A percentile compares a stretch with the other conserved stretches of the same genome.
Conservation (phyloP, 2,329 filamentous ascomycete genomes). For the Colletotrichum brevisporum region DNA sequence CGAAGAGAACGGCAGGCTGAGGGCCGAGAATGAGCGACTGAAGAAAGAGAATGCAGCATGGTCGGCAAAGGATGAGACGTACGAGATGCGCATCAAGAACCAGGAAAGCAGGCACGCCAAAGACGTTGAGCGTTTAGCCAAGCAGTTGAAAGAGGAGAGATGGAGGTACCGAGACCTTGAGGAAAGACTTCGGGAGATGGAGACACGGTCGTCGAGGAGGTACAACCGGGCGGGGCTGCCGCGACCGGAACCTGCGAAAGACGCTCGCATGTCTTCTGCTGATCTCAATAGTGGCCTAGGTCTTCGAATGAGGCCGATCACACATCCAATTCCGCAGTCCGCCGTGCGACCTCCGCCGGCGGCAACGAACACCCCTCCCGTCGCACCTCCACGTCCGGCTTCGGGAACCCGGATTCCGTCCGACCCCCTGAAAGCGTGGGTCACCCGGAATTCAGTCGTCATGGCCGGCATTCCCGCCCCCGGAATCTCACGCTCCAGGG, state of each 20-base stretch:
- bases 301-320: conserved; percentile 3
- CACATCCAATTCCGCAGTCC: conserved; percentile 5
- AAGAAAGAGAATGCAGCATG: conserved; percentile 52
- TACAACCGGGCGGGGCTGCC: conserved; percentile 4
- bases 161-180: conserved; percentile 49
- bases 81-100: conserved; percentile 54
- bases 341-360: conserved; percentile 2
- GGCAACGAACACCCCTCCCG: background rate
- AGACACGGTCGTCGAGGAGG: conserved; percentile 33
- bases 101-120: conserved; percentile 53
- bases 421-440: conserved; percentile 19
- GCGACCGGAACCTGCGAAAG: conserved; percentile 38
- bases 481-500: conserved; percentile 40
- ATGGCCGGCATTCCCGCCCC: conserved; percentile 39
- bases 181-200: conserved; percentile 44
- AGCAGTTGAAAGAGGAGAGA: conserved; percentile 54
- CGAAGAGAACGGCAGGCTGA: conserved; percentile 44
- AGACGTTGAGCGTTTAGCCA: conserved; percentile 50
- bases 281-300: background rate
- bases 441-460: conserved; percentile 6
- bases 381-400: background rate
- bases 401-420: background rate
- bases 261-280: background rate
- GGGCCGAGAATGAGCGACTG: conserved; percentile 51
- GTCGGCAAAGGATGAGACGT: conserved; percentile 57